Evolutionary conservation across 306 rosid species (phyloP).

Genomic region (Neltuma alba): DNA sequence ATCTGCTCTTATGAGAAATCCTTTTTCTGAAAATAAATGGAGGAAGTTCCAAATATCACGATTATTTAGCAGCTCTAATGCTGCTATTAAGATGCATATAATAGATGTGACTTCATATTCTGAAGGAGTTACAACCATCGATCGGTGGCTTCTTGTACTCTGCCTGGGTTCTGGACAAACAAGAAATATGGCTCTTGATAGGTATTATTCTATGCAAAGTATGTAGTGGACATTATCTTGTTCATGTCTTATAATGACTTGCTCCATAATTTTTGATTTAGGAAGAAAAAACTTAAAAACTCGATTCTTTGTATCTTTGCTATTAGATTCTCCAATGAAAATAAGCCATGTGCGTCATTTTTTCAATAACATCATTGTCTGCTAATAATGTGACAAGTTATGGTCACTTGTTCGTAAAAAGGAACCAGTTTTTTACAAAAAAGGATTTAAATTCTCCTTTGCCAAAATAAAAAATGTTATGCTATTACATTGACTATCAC

Average conservation of each 20-base stretch:
- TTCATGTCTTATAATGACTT: conserved; percentile 4
- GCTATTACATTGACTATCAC: neutral
- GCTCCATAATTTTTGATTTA: conserved; percentile 24
- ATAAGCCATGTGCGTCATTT: neutral
- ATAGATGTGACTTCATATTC: conserved; percentile 69
- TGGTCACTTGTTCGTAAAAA: neutral
- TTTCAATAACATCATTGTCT: neutral
- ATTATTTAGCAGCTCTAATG: conserved; percentile 84
- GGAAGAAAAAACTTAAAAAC: too few relatives aligned
- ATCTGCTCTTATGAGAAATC: conserved; percentile 84
- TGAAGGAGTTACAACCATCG: conserved; percentile 63
- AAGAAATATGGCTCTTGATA: conserved; percentile 98
- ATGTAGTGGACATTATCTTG: conserved; percentile 15
- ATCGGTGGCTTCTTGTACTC: conserved; percentile 90
- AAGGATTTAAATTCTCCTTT: neutral
- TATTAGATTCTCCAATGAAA: neutral
- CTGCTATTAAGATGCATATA: conserved; percentile 76
- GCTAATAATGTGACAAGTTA: neutral
- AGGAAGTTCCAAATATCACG: conserved; percentile 96
- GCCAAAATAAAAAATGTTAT: neutral
- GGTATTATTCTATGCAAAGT: conserved; percentile 50
- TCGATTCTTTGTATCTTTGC: neutral
- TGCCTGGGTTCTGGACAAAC: conserved; percentile 98
- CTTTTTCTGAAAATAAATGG: conserved; percentile 92
- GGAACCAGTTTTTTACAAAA: neutral